Base-by-base conservation (phyloP, 768 basidiomycete genomes). In the Lactarius tabidus region DNA sequence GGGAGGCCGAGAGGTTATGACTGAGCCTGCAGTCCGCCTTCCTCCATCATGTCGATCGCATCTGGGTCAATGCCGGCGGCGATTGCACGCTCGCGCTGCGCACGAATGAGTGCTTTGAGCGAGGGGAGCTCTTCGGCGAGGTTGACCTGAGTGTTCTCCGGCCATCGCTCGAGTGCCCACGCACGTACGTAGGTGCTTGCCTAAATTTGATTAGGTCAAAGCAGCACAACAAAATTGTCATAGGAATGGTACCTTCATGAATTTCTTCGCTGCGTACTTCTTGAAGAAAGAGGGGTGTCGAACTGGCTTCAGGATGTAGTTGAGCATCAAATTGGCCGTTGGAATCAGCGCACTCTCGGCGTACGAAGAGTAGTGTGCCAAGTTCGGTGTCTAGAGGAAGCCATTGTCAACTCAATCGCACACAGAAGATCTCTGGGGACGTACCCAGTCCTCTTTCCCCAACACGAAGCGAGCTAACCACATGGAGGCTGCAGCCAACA, bases 331-430 rank as follows among this genome's bases (percentile, higher is more conserved):
- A 72, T 89, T 91, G 0, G 92, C 95, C 0, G 85, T 86, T 0
- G 92, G 90, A 36, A 95, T 76, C 53, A 98, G 75, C 59, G 88
- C 87, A 43, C 83, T 84, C 76, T 95, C 91, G 4, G 88, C 78
- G 74, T 94, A 97, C 33, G 87, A 87, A 2, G 92, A 89, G 73
- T 94, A 97, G 73, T 96, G 93, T 14, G 88, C 88, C 51, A 96
- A 76, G 72, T 91, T 96, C 2, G 91, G 80, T 35, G 87, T 87
- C 95, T 96, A 73, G 0, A 14, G 38, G 38, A 18, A n/a, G 33
- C 28, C 12, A 39, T 15, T 31, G 57, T 66, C 77, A 65, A 26
- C 60, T 60, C 67, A 53, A 62, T 1, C 38, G 20, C 1, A 36
- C 33, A 23, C 18, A 45, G 41, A 57, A 59, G 43, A 59, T 6